These are phyloP conservation scores for Aspergillus proliferans DNA, from an alignment of 2,329 filamentous ascomycete species.

Conservation along the genomic window DNA sequence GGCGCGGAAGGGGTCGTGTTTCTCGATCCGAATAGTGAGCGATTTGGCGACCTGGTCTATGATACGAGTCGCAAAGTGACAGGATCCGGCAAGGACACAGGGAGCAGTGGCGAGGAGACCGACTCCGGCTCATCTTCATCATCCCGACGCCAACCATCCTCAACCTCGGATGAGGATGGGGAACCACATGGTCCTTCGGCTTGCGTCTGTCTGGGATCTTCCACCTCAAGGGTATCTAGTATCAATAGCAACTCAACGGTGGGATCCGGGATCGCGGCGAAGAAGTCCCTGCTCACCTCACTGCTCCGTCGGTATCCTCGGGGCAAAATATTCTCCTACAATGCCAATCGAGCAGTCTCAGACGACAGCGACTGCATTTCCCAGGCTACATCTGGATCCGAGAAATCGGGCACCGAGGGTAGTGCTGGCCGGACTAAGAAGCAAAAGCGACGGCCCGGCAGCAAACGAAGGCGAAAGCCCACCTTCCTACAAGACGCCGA, in stretches of 20 bases:
- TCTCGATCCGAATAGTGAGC: slow-evolving; percentile 17
- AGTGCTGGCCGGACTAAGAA: slow-evolving; percentile 1
- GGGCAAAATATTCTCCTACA: slow-evolving; percentile 22
- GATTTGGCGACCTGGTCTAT: slow-evolving; percentile 12
- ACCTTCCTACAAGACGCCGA: slow-evolving; percentile 14
- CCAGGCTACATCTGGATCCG: not conserved
- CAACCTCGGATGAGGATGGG: not conserved
- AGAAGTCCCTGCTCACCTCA: slow-evolving; percentile 13
- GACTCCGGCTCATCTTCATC: slow-evolving; percentile 8
- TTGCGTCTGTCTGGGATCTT: slow-evolving; percentile 13
- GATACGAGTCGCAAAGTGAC: slow-evolving; percentile 4
- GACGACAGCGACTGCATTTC: slow-evolving; percentile 14
- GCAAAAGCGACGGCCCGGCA: slow-evolving; percentile 4
- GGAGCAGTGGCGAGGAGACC: slow-evolving; percentile 16
- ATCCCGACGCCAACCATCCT: not conserved
- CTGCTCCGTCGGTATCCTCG: slow-evolving; percentile 20
- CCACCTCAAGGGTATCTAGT: slow-evolving; percentile 11
- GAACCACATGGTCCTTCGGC: slow-evolving; percentile 1
- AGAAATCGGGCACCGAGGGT: not conserved
- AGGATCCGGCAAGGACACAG: not conserved
- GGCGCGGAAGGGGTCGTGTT: slow-evolving; percentile 36
- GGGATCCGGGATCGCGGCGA: slow-evolving; percentile 10
- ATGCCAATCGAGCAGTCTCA: slow-evolving; percentile 18
- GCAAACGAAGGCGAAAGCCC: slow-evolving; percentile 6
- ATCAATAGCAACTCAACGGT: slow-evolving; percentile 8